Percentiles rank a stretch among this genome's conserved stretches.
Conservation (phyloP, 169 alveolate species). For the Plasmodium gaboni region DNA sequence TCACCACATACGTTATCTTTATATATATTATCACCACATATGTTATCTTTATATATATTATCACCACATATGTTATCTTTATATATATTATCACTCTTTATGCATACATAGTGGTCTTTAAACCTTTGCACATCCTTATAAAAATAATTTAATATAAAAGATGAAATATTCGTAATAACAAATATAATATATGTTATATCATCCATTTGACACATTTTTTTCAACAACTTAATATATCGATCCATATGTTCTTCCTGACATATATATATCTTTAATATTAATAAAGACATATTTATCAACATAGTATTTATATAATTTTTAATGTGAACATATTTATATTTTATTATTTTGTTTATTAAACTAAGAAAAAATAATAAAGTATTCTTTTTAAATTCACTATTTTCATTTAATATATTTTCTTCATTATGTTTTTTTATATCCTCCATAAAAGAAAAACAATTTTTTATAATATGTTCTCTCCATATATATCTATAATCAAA, state of each 20-base stretch:
- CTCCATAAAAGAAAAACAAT: background rate
- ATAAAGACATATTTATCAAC: slow-evolving; percentile 25
- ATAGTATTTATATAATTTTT: slow-evolving; percentile 16
- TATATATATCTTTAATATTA: slow-evolving; percentile 16
- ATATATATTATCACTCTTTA: background rate
- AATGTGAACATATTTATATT: slow-evolving; percentile 37
- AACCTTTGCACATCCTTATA: slow-evolving; percentile 15
- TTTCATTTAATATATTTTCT: slow-evolving; percentile 2
- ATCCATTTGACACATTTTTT: background rate
- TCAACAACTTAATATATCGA: background rate
- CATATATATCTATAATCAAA: slow-evolving; percentile 7
- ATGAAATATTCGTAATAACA: slow-evolving; percentile 28
- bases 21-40: background rate
- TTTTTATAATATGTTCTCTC: slow-evolving; percentile 30
- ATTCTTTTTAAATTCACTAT: slow-evolving; percentile 30
- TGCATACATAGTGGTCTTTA: background rate
- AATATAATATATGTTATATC: slow-evolving; percentile 6
- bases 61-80: background rate
- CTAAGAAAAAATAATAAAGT: slow-evolving; percentile 25
- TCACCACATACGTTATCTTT: background rate
- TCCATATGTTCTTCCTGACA: background rate
- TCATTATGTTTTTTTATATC: slow-evolving; percentile 37
- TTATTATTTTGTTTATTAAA: slow-evolving; percentile 43
- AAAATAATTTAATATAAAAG: slow-evolving; percentile 27
- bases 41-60: background rate